Base-by-base conservation (phyloP, 768 basidiomycete genomes). In the Galerina marginata region DNA sequence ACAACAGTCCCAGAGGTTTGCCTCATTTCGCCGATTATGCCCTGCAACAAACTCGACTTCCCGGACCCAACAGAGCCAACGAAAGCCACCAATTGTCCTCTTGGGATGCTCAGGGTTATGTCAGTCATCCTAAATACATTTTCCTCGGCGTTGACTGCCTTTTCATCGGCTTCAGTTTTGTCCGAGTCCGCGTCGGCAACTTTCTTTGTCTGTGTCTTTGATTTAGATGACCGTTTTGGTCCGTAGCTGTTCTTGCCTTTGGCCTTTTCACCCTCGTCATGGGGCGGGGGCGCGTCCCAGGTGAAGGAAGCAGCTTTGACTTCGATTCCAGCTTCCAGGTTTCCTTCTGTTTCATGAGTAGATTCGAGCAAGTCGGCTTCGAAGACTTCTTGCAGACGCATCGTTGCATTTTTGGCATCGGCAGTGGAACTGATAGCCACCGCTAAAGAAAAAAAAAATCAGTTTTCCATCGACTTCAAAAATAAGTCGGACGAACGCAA, bases 21-120 rank as follows among this genome's bases (percentile, higher is more conserved):
- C 60, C 88, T 79, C 94, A 96, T 96, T 71, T 96, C 94, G 2
- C 91, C 90, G 54, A 91, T 85, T 29, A 92, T 67, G 6, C 86
- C 91, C 63, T 92, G 87, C 39, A 93, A 75, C n/a, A 93, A 72
- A 1, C 86, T 88, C 1, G 86, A 82, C 75, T 90, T 87, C 6
- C 90, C 87, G 39, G 80, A 78, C 6, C 92, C 92, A 29, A 93
- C 91, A 2, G 89, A 81, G 2, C 92, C 94, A 33, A 95, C 93
- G 43, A 97, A 86, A 1, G 93, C 95, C 7, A 90, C 84, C 9
- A 96, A 80, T 65, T 90, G 81, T 0, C 94, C 94, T 1, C 85
- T 79, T 1, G 92, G 89, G 54, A 96, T 85, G 11, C 75, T 72
- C 57, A 97, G 66, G 59, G 84, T 80, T 59, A 96, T 73, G 60